phyloP scores from a whole-genome alignment of 2,329 filamentous ascomycete genomes.

The Ceratocystis destructans region DNA sequence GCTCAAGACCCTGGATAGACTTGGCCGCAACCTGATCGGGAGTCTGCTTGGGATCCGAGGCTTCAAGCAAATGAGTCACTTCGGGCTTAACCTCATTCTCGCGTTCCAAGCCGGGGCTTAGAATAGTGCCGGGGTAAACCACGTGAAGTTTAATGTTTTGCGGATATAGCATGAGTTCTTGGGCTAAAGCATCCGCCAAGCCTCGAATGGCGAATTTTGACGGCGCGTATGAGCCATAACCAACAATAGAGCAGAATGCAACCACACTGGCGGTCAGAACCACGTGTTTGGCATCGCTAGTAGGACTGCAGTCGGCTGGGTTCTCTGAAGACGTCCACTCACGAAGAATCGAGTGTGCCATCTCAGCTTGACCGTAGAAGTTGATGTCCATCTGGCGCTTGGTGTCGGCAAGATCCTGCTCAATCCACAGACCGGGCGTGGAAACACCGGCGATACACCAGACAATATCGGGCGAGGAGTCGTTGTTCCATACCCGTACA shows the following conservation, averaged over 20 bases:
- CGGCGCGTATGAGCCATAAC: constrained; percentile 73
- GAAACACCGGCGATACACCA: constrained; percentile 79
- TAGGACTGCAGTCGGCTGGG: constrained; percentile 24
- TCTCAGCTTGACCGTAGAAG: constrained; percentile 76
- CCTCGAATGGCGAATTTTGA: constrained; percentile 74
- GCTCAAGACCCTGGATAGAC: constrained; percentile 62
- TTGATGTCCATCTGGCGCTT: constrained; percentile 81
- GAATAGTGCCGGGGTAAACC: constrained; percentile 73
- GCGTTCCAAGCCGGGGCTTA: constrained; percentile 56
- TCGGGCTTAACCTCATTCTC: constrained; percentile 71
- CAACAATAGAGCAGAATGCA: constrained; percentile 62
- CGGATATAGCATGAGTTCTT: constrained; percentile 79
- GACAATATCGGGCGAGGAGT: constrained; percentile 62
- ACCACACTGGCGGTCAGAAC: constrained; percentile 73
- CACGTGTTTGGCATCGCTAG: constrained; percentile 50
- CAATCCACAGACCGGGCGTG: constrained; percentile 61
- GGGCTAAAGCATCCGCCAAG: constrained; percentile 67
- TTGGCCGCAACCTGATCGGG: constrained; percentile 62
- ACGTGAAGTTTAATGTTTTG: constrained; percentile 68
- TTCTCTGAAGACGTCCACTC: constrained; percentile 49
- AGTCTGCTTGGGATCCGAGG: constrained; percentile 64
- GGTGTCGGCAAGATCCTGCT: constrained; percentile 52
- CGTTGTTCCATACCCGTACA: constrained; percentile 65
- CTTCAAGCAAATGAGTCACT: constrained; percentile 66
- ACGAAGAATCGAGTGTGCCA: constrained; percentile 64